A percentile compares a stretch with the other conserved stretches of the same genome.
Evolutionary conservation across 2,329 filamentous ascomycete species (phyloP).

Genomic region (Paecilomyces variotii): DNA sequence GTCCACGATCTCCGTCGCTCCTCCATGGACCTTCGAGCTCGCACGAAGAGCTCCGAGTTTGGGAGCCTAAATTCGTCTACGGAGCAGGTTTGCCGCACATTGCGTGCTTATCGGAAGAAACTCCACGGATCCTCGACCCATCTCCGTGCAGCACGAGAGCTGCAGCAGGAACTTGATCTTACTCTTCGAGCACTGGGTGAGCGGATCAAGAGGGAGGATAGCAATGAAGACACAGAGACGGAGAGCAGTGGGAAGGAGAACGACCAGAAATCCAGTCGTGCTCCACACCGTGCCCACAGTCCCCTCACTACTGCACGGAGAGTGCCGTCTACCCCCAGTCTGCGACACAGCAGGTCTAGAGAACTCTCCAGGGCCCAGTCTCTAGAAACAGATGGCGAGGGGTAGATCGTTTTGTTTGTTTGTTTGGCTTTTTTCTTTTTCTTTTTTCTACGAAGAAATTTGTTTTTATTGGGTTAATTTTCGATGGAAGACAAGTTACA

Average conservation of each 20-base stretch:
- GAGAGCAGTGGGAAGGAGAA: constrained; percentile 34
- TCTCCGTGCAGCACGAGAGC: constrained; percentile 44
- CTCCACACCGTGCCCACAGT: constrained; percentile 16
- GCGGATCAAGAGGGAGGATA: constrained; percentile 21
- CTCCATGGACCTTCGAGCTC: constrained; percentile 44
- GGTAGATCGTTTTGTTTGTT: not conserved
- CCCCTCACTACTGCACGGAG: constrained; percentile 20
- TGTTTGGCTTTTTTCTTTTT: not conserved
- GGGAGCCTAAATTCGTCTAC: constrained; percentile 45
- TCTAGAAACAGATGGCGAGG: constrained; percentile 18
- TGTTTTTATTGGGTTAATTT: not conserved
- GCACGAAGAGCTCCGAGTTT: constrained; percentile 39
- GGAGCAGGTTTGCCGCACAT: constrained; percentile 49
- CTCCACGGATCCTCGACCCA: constrained; percentile 42
- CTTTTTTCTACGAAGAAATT: constrained; percentile 1
- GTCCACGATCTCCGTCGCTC: constrained; percentile 34
- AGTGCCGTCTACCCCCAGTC: constrained; percentile 28
- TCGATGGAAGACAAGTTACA: not conserved
- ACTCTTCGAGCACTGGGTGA: constrained; percentile 27
- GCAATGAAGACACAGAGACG: constrained; percentile 26
- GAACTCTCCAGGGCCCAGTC: constrained; percentile 24
- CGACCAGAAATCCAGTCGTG: constrained; percentile 11
- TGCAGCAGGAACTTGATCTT: constrained; percentile 50
- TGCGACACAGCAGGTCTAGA: constrained; percentile 16
- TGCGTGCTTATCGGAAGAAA: constrained; percentile 53